These are phyloP conservation scores for Debaryomyces nepalensis DNA, from an alignment of 1,139 yeast genomes.

Conservation along the genomic window DNA sequence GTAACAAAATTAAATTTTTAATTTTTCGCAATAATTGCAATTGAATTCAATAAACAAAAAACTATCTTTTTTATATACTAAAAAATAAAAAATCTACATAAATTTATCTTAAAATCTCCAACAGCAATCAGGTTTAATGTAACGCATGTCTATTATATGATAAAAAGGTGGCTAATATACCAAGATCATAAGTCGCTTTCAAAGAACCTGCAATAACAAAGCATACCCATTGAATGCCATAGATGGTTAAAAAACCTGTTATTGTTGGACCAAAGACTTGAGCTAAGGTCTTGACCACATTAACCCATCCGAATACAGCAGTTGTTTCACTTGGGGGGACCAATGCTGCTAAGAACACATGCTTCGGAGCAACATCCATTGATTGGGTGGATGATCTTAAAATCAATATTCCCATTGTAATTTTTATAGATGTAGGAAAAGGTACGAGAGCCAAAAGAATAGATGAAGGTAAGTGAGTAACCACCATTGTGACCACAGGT, in stretches of 20 bases:
- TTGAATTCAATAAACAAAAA: no score
- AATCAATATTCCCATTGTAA: conserved; percentile 36
- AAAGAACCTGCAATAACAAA: conserved; percentile 45
- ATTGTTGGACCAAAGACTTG: conserved; percentile 45
- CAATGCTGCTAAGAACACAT: conserved; percentile 45
- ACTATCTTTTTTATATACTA: no score
- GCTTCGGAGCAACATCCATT: conserved; percentile 53
- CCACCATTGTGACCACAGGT: conserved; percentile 50
- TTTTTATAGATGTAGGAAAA: conserved; percentile 32
- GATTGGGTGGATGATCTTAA: conserved; percentile 43
- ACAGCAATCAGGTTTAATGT: conserved; percentile 23
- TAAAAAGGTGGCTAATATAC: conserved; percentile 40
- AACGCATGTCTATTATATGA: conserved; percentile 30
- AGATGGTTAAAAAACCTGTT: conserved; percentile 39
- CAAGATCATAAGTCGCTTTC: conserved; percentile 45
- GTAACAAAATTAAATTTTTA: no score
- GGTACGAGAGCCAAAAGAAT: conserved; percentile 43
- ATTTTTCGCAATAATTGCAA: no score
- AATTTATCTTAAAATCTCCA: no score
- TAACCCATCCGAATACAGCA: conserved; percentile 46
- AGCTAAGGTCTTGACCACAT: conserved; percentile 46
- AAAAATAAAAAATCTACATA: background rate
- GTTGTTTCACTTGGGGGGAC: conserved; percentile 43
- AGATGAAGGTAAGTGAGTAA: conserved; percentile 50
- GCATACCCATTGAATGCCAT: conserved; percentile 42